Evolutionary conservation across 257 asterid genomes (phyloP), one percentile per base, ranked within the genome.

Genomic region (Solanum chilense): DNA sequence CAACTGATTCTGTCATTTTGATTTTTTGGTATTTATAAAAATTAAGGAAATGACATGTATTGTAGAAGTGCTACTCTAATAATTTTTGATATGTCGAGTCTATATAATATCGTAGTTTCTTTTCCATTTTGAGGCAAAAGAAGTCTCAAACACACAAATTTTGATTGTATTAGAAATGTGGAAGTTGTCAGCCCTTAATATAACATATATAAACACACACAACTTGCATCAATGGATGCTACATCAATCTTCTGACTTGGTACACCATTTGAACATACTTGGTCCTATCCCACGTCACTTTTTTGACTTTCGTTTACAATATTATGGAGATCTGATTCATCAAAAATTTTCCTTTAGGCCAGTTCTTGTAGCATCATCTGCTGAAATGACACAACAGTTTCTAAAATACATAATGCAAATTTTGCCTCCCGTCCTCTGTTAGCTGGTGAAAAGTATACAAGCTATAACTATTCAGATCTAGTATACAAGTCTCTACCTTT

Each of bases 341-440:
- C 87, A 6, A 91, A 87, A 44, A 87, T 85, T 11, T 5, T 83
- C 80, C 20, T 3, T 31, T 0, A 87, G 49, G 41, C 92, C 92
- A 10, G 85, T 89, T 10, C 58, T 90, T 1, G 85, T 91, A 6
- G 93, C 92, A 9, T 92, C 94, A 12, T 92, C 94, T 3, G 90
- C 93, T 21, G 84, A 88, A 45, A 91, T 91, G 93, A 92, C 93
- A 52, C 83, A 90, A 84, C 91, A 89, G 84, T 89, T 91, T 69
- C 15, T 90, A 12, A 89, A 68, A 69, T 69, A 21, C 92, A 92
- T 12, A 93, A 92, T 44, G 41, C 33, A 31, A 31, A 31, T 31
- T 31, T 31, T 31, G 33, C 33, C 33, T 31, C 33, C 33, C 33
- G 0, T 31, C 33, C 33, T 31, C 33, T 31, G 3, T 31, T 31